A percentile compares a stretch with the other conserved stretches of the same genome.
Evolutionary conservation across 345 rosid genomes (phyloP).

Genomic region (Barbarea vulgaris): DNA sequence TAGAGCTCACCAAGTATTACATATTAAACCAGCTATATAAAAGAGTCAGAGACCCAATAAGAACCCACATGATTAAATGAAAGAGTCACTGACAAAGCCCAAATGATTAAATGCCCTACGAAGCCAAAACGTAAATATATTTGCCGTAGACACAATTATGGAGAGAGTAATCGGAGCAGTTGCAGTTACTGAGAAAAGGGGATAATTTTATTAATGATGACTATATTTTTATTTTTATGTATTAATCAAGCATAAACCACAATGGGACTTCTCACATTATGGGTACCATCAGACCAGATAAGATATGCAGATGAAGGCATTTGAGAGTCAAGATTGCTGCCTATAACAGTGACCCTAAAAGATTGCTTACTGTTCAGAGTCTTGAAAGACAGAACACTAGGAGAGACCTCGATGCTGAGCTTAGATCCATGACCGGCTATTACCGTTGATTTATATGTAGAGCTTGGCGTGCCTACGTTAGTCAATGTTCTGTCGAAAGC

Average conservation of each 20-base stretch:
- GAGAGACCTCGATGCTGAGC: constrained; percentile 42
- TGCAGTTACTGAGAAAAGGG: no score
- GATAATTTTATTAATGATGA: no score
- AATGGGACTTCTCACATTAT: constrained; percentile 42
- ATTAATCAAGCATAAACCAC: constrained; percentile 26
- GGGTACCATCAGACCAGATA: constrained; percentile 43
- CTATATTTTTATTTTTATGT: no score
- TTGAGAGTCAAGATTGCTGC: not conserved
- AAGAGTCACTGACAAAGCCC: no score
- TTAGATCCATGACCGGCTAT: not conserved
- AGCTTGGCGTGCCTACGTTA: constrained; percentile 52
- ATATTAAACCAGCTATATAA: no score
- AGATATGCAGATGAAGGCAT: constrained; percentile 31
- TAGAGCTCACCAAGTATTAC: no score
- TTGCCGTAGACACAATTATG: no score
- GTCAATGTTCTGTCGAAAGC: constrained; percentile 54
- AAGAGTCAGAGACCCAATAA: no score
- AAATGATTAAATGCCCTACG: no score
- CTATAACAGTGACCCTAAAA: constrained; percentile 44
- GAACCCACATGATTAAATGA: no score
- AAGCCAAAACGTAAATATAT: no score
- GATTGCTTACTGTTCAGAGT: constrained; percentile 45
- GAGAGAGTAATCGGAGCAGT: no score
- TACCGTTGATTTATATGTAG: constrained; percentile 47
- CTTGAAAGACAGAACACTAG: constrained; percentile 46